Conservation (phyloP, 2,329 filamentous ascomycete genomes). For the Pseudogymnoascus sp. region DNA sequence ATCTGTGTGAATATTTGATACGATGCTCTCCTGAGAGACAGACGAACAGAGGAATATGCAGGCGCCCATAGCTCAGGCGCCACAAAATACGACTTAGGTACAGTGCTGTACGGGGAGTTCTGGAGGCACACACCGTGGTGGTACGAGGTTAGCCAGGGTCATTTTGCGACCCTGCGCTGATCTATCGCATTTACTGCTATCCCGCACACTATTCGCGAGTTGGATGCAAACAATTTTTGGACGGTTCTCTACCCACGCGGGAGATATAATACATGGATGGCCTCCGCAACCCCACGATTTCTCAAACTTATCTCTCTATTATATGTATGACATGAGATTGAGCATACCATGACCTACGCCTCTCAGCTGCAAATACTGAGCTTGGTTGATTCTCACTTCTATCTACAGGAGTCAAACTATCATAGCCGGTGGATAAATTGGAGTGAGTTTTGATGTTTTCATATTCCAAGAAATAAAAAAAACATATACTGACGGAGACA, state of each 20-base stretch:
- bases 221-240: background rate
- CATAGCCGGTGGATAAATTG: background rate
- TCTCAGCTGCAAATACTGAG: background rate
- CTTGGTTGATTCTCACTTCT: background rate
- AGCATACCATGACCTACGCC: background rate
- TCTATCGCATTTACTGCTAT: background rate
- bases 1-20: background rate
- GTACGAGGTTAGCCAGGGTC: background rate
- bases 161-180: background rate
- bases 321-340: slow-evolving; percentile 2
- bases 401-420: background rate
- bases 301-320: background rate
- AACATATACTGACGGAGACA: background rate
- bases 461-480: background rate
- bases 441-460: background rate
- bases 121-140: background rate
- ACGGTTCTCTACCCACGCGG: background rate
- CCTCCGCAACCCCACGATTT: slow-evolving; percentile 9
- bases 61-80: background rate
- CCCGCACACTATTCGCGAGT: background rate
- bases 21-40: background rate
- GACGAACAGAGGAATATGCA: background rate
- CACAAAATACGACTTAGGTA: background rate
- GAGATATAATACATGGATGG: slow-evolving; percentile 8
- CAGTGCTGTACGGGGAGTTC: background rate